Conservation (phyloP, 371 early-diverging fungal species). For the Batkoa obscura region DNA sequence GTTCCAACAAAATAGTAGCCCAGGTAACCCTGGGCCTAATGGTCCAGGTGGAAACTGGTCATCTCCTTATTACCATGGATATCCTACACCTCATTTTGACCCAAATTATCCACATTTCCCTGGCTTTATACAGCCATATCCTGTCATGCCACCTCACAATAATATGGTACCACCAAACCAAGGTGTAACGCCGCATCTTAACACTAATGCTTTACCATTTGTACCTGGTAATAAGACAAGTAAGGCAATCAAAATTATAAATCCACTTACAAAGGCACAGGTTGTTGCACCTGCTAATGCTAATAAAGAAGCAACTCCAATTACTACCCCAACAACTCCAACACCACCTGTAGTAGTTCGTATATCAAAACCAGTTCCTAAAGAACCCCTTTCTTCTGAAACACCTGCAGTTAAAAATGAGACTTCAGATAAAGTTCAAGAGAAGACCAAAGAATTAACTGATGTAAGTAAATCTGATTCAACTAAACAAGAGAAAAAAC, state of each 20-base stretch:
- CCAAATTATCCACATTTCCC: neutral
- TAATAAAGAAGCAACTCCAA: conserved; percentile 5
- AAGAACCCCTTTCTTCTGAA: conserved; percentile 6
- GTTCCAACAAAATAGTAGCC: neutral
- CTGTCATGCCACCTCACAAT: neutral
- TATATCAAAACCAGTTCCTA: neutral
- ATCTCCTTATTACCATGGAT: neutral
- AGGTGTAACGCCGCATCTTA: conserved; percentile 1
- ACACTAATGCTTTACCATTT: conserved; percentile 2
- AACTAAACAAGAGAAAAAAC: neutral
- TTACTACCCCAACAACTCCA: neutral
- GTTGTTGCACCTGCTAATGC: neutral
- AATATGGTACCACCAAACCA: neutral
- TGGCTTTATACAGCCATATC: no score
- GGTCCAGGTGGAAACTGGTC: neutral
- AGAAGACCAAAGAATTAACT: neutral
- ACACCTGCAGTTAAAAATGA: conserved; percentile 3
- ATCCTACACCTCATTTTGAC: neutral
- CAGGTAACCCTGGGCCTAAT: neutral
- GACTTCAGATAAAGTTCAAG: conserved; percentile 7
- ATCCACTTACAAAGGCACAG: conserved; percentile 1
- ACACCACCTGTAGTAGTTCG: no score
- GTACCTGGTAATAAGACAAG: neutral
- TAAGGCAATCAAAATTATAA: conserved; percentile 7
- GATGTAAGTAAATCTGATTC: neutral